A percentile compares a stretch with the other conserved stretches of the same genome.
phyloP scores from a whole-genome alignment of 2,329 filamentous ascomycete genomes.

The Pyrenochaeta sp. region DNA sequence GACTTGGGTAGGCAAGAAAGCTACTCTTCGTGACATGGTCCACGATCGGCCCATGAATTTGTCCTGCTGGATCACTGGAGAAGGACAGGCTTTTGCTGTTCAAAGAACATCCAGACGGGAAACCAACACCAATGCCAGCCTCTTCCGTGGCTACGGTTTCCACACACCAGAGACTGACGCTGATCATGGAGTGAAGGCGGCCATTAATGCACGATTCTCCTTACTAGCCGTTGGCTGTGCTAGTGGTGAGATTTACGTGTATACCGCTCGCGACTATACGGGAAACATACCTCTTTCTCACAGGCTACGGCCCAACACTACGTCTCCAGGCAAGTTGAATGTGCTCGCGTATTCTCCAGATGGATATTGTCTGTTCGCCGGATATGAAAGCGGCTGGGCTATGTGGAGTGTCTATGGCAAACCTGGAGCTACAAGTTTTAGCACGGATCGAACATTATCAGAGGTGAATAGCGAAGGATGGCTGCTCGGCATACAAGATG shows the following conservation, averaged over 20 bases:
- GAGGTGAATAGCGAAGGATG: slow-evolving; percentile 78
- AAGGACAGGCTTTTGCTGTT: slow-evolving; percentile 89
- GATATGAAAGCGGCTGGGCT: slow-evolving; percentile 91
- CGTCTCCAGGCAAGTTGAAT: slow-evolving; percentile 75
- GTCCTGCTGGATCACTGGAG: slow-evolving; percentile 88
- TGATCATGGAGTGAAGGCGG: slow-evolving; percentile 73
- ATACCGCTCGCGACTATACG: slow-evolving; percentile 89
- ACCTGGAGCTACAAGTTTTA: slow-evolving; percentile 83
- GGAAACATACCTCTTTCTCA: slow-evolving; percentile 93
- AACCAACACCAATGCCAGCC: slow-evolving; percentile 63
- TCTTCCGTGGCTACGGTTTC: slow-evolving; percentile 93
- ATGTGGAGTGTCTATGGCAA: slow-evolving; percentile 99
- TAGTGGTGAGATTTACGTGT: slow-evolving; percentile 84
- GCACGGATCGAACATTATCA: slow-evolving; percentile 70
- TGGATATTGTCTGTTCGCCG: slow-evolving; percentile 94
- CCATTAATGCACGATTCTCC: slow-evolving; percentile 95
- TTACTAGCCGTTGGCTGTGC: slow-evolving; percentile 85
- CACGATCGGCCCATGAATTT: slow-evolving; percentile 97
- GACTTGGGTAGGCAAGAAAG: slow-evolving; percentile 82
- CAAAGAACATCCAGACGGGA: slow-evolving; percentile 66
- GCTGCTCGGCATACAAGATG: slow-evolving; percentile 80
- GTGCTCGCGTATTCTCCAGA: slow-evolving; percentile 89
- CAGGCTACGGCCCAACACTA: slow-evolving; percentile 74
- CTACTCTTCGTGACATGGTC: slow-evolving; percentile 82
- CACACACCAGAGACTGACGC: slow-evolving; percentile 72